Evolutionary conservation across 805 yeast genomes (phyloP), one percentile per base, ranked within the genome.

Genomic region (Sugiyamaella lignohabitans): DNA sequence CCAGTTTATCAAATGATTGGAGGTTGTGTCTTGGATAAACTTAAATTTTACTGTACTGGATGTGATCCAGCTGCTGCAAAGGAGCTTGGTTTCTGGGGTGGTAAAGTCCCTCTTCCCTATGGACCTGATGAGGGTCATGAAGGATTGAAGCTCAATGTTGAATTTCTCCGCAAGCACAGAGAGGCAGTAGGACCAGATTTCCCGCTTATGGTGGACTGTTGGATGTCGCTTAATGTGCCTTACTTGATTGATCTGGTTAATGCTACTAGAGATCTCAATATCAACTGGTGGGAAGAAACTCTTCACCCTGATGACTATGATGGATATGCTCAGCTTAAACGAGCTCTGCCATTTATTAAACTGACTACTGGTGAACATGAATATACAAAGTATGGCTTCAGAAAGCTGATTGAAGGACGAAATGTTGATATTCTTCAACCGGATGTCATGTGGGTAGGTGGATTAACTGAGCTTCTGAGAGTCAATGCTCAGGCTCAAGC

Each of bases 311-410:
- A 73, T 58, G 78, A 73, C 55, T 62, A 64, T 53, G 77, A 72
- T 45, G 77, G 77, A 3, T 73, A 66, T 55, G 72, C 69, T 14
- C 64, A 59, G 50, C 58, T 73, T 46, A 72, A 72, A 63, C 62
- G 68, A 49, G 77, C 78, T 10, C 69, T 67, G 50, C 76, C 77
- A 49, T 60, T 65, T 49, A 61, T 69, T 54, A 73, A 73, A 55
- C 72, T 72, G 65, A 73, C 77, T 48, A 73, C 78, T 37, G 78
- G 77, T 52, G 78, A 73, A 59, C 78, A 73, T 55, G 78, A 73
- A 54, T 73, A 73, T 61, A 69, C 77, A 47, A 67, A 68, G 53
- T 73, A 73, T 53, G 77, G 77, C 3, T 73, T 73, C 64, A 64
- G 77, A 55, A 71, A 73, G 59, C 65, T 73, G 45, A 73, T 73